These are phyloP conservation scores for Fusarium setosum DNA, from an alignment of 2,329 filamentous ascomycete species.

Conservation along the genomic window DNA sequence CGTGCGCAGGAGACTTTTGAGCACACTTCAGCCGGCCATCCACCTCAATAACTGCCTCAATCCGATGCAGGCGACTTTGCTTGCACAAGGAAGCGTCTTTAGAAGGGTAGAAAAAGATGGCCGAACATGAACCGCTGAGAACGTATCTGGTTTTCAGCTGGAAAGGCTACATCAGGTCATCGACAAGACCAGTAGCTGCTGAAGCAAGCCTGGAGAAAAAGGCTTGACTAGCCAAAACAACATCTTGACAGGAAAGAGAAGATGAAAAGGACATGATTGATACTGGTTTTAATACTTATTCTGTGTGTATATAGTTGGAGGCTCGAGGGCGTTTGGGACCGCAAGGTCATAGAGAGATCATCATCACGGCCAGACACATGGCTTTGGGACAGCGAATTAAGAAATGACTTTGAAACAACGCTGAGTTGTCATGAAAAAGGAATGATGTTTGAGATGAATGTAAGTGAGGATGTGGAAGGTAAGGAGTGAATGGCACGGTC, in stretches of 20 bases:
- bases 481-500: too few relatives aligned
- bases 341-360: constrained; percentile 33
- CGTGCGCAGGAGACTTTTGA: constrained; percentile 14
- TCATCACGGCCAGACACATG: constrained; percentile 30
- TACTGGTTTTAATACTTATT: constrained; percentile 46
- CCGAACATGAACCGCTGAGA: constrained; percentile 10
- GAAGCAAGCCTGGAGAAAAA: background rate
- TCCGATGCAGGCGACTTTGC: background rate
- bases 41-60: constrained; percentile 8
- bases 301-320: constrained; percentile 43
- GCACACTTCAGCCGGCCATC: constrained; percentile 1
- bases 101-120: constrained; percentile 10
- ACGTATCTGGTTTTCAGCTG: background rate
- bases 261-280: constrained; percentile 30
- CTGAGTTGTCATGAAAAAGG: background rate
- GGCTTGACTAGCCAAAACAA: background rate
- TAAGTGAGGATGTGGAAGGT: too few relatives aligned
- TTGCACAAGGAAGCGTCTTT: background rate
- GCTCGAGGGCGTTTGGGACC: constrained; percentile 34
- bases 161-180: background rate
- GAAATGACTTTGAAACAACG: constrained; percentile 8
- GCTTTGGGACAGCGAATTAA: constrained; percentile 36
- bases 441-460: background rate
- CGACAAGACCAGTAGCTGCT: background rate
- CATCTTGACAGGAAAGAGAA: constrained; percentile 16